Evolutionary conservation across 495 filamentous ascomycete species (phyloP).

Genomic region (Durotheca rogersii): DNA sequence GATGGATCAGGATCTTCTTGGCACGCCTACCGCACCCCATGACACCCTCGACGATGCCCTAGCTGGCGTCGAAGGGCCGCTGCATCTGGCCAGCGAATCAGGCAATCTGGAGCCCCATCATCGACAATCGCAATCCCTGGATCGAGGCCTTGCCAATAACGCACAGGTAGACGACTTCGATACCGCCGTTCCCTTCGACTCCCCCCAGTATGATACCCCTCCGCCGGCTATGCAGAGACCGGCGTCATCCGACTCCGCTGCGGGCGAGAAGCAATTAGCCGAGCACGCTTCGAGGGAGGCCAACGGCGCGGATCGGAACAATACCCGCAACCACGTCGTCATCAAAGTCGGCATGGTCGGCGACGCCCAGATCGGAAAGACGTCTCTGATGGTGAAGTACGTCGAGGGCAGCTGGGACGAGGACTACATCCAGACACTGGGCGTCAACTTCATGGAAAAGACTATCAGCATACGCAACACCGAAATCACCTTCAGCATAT

Average conservation of each 20-base stretch:
- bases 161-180: constrained; percentile 42
- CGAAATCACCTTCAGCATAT: constrained; percentile 99
- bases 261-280: constrained; percentile 31
- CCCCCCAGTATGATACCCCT: constrained; percentile 38
- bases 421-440: constrained; percentile 98
- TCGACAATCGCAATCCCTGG: constrained; percentile 41
- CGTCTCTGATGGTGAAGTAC: constrained; percentile 98
- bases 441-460: constrained; percentile 99
- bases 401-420: constrained; percentile 99
- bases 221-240: constrained; percentile 47
- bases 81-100: constrained; percentile 32
- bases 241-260: constrained; percentile 51
- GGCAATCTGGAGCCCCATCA: constrained; percentile 30
- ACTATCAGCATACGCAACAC: constrained; percentile 99
- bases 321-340: constrained; percentile 81
- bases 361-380: constrained; percentile 98
- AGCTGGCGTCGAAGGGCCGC: constrained; percentile 40
- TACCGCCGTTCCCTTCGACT: constrained; percentile 42
- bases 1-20: constrained; percentile 48
- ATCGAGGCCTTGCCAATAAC: constrained; percentile 39
- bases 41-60: constrained; percentile 44
- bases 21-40: constrained; percentile 17
- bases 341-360: constrained; percentile 99
- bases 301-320: constrained; percentile 43
- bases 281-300: constrained; percentile 41